These are phyloP conservation scores for Plasmodium gonderi DNA, from an alignment of 169 alveolate species.

Conservation along the genomic window DNA sequence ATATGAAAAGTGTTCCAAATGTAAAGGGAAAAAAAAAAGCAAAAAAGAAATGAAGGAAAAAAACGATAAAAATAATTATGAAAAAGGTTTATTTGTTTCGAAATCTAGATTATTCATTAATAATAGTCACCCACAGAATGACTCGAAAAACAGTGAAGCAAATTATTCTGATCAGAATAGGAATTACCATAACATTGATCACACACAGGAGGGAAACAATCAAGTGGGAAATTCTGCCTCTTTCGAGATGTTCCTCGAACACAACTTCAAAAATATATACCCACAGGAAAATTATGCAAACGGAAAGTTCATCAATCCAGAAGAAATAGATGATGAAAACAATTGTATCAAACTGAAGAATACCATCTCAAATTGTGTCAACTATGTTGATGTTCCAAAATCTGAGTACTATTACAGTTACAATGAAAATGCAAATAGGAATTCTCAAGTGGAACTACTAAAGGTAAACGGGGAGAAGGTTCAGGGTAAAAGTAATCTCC, in stretches of 20 bases:
- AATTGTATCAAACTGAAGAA: background rate
- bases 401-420: constrained; percentile 29
- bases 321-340: background rate
- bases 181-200: background rate
- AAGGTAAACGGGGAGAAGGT: background rate
- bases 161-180: background rate
- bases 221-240: background rate
- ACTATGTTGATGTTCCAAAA: background rate
- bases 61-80: background rate
- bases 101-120: background rate
- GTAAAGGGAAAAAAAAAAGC: constrained; percentile 49
- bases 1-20: constrained; percentile 63
- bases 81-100: constrained; percentile 1
- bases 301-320: background rate
- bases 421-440: constrained; percentile 16
- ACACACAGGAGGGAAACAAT: background rate
- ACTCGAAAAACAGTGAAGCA: background rate
- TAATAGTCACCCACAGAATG: background rate
- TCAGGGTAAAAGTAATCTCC: background rate
- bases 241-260: background rate
- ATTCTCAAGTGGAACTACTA: constrained; percentile 3
- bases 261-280: constrained; percentile 14
- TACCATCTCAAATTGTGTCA: background rate
- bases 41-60: background rate
- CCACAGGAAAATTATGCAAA: background rate